Base-by-base conservation (phyloP, 768 basidiomycete species). In the Naematelia aurantialba region DNA sequence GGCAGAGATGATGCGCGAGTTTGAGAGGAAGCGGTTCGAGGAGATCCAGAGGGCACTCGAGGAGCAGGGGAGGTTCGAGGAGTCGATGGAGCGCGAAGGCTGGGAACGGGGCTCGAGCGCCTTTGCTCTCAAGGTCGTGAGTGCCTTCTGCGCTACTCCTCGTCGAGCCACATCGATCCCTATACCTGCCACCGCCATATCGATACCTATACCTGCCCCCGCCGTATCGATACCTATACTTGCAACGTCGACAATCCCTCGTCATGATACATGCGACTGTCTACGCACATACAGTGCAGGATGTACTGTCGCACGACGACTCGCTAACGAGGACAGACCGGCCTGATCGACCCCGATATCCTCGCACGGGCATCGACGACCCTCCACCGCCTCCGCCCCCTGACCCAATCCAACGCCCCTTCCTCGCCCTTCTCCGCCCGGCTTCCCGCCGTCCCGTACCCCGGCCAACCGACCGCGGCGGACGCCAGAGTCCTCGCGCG, bases 51-150 rank as follows among this genome's bases (percentile, higher is more conserved):
- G 80, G 49, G 86, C 85, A 58, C 85, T 94, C 45, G 85, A 91
- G 60, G 83, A 87, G 4, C 86, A 86, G 0, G 91, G 87, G 5
- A 84, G 87, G 60, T 91, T 90, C 68, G 91, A 96, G 71, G 85
- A 85, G 26, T 65, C 50, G 69, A 52, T 66, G 78, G 27, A 75
- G 70, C 48, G 46, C 19, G 42, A 68, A 49, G 63, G 61, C 2
- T 65, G 83, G 62, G 89, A 88, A 0, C 90, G 89, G 85, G 86
- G 71, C 2, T 59, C 63, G 21, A 70, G 66, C 3, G 39, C 55
- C 2, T 73, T 94, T 21, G 89, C 91, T 0, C 76, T 94, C 22
- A 94, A 94, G 76, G 79, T 93, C 58, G 88, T 87, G 62, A 59
- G 85, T 76, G 5, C 11, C 5, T 31, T 30, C 52, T 27, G 29